Base-by-base conservation (phyloP, 2,329 filamentous ascomycete genomes). In the Penicillium sp. region DNA sequence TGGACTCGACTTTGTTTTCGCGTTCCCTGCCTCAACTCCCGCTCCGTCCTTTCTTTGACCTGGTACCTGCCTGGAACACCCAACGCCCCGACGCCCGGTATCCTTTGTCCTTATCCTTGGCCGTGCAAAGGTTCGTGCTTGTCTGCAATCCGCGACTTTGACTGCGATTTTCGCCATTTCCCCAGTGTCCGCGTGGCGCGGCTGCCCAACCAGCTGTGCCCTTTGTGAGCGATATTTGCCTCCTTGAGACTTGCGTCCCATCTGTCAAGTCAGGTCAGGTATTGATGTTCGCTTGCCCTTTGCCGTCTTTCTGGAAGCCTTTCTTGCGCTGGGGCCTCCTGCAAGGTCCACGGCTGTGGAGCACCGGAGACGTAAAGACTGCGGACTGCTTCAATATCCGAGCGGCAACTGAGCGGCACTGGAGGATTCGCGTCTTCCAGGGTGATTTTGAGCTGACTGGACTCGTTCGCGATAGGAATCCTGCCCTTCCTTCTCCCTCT, bases 371-470 rank as follows among this genome's bases (percentile, higher is more conserved):
- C 38, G 20, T 40, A 5, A 27, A 40, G 24, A 24, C 38, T 27
- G 6, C 38, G 27, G 38, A 27, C 23, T 20, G 18, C 38, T 25
- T 24, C 10, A 13, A 27, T 28, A 46, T 38, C 37, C 27, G n/a
- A 28, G 35, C 23, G 28, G 44, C 27, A 42, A 50, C 46, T 37
- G 35, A 39, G 37, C 49, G 18, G 45, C 5, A 18, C n/a, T 29
- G 20, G 41, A 10, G 15, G 32, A 31, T 23, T 39, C 32, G 10
- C 13, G n/a, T 29, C 23, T 41, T 25, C 6, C 15, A 25, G 10
- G 32, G 15, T 37, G 24, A 44, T 33, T 28, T 44, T 27, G 25
- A 39, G 45, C 56, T 60, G 44, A 60, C 50, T 6, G 28, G 42
- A 41, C 39, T 49, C 41, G 18, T 50, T 46, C 20, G 25, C 25